Evolutionary conservation across 1,284 basidiomycete genomes (phyloP).

Genomic region (Rugosomyces carneus): DNA sequence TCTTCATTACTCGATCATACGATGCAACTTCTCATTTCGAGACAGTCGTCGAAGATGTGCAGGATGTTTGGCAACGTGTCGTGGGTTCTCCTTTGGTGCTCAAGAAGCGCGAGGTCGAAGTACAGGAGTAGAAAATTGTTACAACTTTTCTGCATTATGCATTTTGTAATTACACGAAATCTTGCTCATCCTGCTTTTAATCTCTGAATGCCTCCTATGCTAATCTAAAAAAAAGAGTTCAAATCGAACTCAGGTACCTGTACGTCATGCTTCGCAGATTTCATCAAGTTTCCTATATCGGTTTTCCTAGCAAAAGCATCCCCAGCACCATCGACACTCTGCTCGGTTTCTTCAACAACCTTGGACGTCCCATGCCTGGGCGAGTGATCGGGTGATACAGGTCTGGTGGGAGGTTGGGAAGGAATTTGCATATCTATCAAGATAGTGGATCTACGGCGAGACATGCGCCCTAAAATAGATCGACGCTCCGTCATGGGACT

Average conservation of each 20-base stretch:
- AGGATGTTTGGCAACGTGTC: slow-evolving; percentile 88
- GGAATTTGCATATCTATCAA: slow-evolving; percentile 85
- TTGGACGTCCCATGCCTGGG: slow-evolving; percentile 12
- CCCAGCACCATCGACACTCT: slow-evolving; percentile 40
- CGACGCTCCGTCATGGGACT: slow-evolving; percentile 39
- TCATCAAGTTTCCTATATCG: slow-evolving; percentile 77
- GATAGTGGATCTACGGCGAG: slow-evolving; percentile 64
- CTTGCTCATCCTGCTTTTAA: not conserved
- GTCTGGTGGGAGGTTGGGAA: slow-evolving; percentile 53
- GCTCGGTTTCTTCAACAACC: slow-evolving; percentile 16
- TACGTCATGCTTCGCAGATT: slow-evolving; percentile 81
- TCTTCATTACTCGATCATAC: slow-evolving; percentile 97
- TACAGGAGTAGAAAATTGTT: slow-evolving; percentile 40
- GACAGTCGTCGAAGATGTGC: slow-evolving; percentile 93
- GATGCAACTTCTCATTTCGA: slow-evolving; percentile 99
- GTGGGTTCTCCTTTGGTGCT: slow-evolving; percentile 70
- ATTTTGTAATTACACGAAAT: not conserved
- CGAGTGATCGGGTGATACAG: slow-evolving; percentile 38
- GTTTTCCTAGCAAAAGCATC: slow-evolving; percentile 61
- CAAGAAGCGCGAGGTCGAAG: slow-evolving; percentile 77
- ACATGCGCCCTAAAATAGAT: slow-evolving; percentile 43
- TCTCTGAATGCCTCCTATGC: not conserved
- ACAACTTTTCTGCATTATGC: slow-evolving; percentile 7
- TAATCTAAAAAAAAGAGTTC: slow-evolving; percentile 53
- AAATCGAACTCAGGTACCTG: slow-evolving; percentile 85